Evolutionary conservation across 2,329 filamentous ascomycete genomes (phyloP), one percentile per base, ranked within the genome.

Genomic region (Ophiostoma triangulosporum): DNA sequence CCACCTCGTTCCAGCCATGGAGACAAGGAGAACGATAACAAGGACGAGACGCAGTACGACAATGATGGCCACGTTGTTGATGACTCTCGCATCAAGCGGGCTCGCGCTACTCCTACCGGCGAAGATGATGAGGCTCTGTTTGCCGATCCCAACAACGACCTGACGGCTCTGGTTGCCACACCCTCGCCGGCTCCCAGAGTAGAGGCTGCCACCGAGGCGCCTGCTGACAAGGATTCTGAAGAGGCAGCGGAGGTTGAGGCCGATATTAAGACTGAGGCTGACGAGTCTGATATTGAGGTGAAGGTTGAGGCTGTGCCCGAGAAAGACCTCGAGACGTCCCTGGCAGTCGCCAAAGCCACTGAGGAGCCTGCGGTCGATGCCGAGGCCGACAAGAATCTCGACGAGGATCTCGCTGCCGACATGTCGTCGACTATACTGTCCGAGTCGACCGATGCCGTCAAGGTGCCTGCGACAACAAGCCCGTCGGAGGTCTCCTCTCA

Each of bases 101-200:
- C 80, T 58, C 82, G 88, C 64, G 81, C 80, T 57, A 81, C 79
- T 56, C 74, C 69, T 46, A 77, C 74, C 17, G 82, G 86, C 61
- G 83, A 79, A 17, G 83, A 94, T 61, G 78, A 84, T 50, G 81
- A 91, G 24, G 83, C 86, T 22, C 73, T 80, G 51, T 95, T 94
- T 65, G 87, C 88, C 8, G 73, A 79, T 51, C 74, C 73, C 1
- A 63, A 52, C 50, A 55, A 52, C 26, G 50, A 48, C 24, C 50
- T 55, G 9, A 52, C 54, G 5, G 54, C 51, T 6, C 20, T 50
- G 3, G 33, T 38, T 4, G 65, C 6, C 60, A 35, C 43, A 6
- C 35, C 46, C 17, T 22, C 27, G 5, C 27, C 27, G 11, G 17
- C 38, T 14, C 38, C 38, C 38, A 43, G 20, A 43, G 14, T 20